A percentile compares a stretch with the other conserved stretches of the same genome.
phyloP scores from a whole-genome alignment of 441 rosid species.

The Populus hybrid region DNA sequence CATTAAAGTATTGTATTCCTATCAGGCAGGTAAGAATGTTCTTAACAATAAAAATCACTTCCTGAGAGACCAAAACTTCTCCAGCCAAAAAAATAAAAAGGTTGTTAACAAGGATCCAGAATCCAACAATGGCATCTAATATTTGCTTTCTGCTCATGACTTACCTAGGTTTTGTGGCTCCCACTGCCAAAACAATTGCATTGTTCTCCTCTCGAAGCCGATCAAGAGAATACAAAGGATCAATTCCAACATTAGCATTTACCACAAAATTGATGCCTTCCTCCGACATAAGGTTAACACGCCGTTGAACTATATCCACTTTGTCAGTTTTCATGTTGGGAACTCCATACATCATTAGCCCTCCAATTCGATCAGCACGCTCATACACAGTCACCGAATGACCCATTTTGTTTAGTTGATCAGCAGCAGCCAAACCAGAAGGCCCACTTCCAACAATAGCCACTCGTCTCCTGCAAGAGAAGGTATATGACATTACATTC shows the following conservation, averaged over 20 bases:
- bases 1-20: background rate
- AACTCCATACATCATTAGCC: slow-evolving; percentile 99
- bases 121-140: background rate
- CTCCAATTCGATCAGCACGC: slow-evolving; percentile 97
- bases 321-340: slow-evolving; percentile 99
- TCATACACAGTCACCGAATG: slow-evolving; percentile 94
- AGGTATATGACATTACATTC: slow-evolving; percentile 5
- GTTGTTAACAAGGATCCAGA: background rate
- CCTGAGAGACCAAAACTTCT: background rate
- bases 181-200: slow-evolving; percentile 91
- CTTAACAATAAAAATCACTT: background rate
- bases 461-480: slow-evolving; percentile 65
- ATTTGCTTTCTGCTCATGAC: background rate
- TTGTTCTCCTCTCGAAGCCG: slow-evolving; percentile 74
- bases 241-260: slow-evolving; percentile 87
- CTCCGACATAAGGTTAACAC: slow-evolving; percentile 86
- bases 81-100: background rate
- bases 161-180: slow-evolving; percentile 98
- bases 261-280: slow-evolving; percentile 94
- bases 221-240: slow-evolving; percentile 75
- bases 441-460: slow-evolving; percentile 98
- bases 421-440: slow-evolving; percentile 98
- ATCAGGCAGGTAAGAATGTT: background rate
- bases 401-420: slow-evolving; percentile 96
- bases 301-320: slow-evolving; percentile 85